Evolutionary conservation across 1,139 yeast species (phyloP).

Genomic region (Scheffersomyces lignicola): DNA sequence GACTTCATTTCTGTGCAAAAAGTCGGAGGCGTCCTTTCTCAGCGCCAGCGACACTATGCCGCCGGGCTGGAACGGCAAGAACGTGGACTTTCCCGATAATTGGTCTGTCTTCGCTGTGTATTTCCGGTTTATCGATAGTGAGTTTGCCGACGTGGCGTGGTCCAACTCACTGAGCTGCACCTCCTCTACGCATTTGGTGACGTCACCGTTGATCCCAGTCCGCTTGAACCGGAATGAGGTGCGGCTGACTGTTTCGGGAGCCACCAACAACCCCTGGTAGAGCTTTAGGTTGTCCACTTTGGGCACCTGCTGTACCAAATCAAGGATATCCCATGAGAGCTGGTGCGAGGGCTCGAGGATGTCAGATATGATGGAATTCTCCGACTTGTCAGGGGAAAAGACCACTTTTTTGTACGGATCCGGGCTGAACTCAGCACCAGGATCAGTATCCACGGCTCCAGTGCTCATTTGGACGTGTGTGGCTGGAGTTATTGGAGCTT

Average conservation of each 20-base stretch:
- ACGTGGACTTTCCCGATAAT: constrained; percentile 69
- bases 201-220: constrained; percentile 71
- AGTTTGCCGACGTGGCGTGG: constrained; percentile 60
- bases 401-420: too few species aligned
- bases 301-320: constrained; percentile 50
- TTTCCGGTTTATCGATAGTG: constrained; percentile 71
- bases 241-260: constrained; percentile 56
- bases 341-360: constrained; percentile 51
- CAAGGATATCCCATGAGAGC: constrained; percentile 60
- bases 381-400: too few species aligned
- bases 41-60: constrained; percentile 54
- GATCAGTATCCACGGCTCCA: too few species aligned
- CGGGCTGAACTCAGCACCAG: too few species aligned
- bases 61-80: constrained; percentile 92
- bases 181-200: constrained; percentile 63
- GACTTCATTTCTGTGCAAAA: constrained; percentile 63
- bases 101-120: constrained; percentile 63
- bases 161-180: constrained; percentile 52
- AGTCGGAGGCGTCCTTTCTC: constrained; percentile 32
- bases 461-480: too few species aligned
- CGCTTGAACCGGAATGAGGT: constrained; percentile 65
- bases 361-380: constrained; percentile 14
- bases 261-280: constrained; percentile 43
- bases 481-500: too few species aligned
- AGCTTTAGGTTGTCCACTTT: constrained; percentile 29